Base-by-base conservation (phyloP, 208 protist genomes). In the Leishmania mexicana region DNA sequence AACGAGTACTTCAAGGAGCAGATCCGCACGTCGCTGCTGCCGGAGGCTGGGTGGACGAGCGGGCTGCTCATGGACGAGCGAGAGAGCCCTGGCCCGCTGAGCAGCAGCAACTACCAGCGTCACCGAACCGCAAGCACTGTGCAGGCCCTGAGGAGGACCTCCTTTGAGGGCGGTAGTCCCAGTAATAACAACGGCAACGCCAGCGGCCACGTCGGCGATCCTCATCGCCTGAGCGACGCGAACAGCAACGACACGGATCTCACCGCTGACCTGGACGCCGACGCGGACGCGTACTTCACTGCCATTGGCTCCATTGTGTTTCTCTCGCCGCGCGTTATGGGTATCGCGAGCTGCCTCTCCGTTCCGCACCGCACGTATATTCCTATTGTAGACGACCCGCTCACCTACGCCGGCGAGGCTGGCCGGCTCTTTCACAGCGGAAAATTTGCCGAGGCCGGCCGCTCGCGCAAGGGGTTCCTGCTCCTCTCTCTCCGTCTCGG, bases 311-410 rank as follows among this genome's bases (percentile, higher is more conserved):
- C 87, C 2, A 88, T 95, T 75, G 81, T 97, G 2, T 95, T 95
- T 79, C 76, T 97, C 31, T 97, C 94, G 10, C 88, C 86, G 15
- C 90, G 94, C 21, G 79, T 97, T 60, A 91, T 87, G 83, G 84
- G 88, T 24, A 91, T 95, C 71, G 88, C 92, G 54, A 96, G 92
- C 80, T 87, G 95, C 64, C 86, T 96, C 64, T 93, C 88, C 8
- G 85, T 97, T 78, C 90, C 88, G 19, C 94, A 97, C 79, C 92
- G 92, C 71, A 94, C 91, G 28, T 97, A 93, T 81, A 89, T 97
- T 24, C 81, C 88, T 31, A 84, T 97, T 38, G 47, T 77, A 13
- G 94, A 97, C 79, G 92, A 97, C 81, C 94, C 94, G 21, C 76
- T 81, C 60, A 90, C 90, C 13, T 97, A 97, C 79, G 90, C 86